A percentile compares a stretch with the other conserved stretches of the same genome.
phyloP scores from a whole-genome alignment of 306 rosid genomes.

The Quercus ilex region DNA sequence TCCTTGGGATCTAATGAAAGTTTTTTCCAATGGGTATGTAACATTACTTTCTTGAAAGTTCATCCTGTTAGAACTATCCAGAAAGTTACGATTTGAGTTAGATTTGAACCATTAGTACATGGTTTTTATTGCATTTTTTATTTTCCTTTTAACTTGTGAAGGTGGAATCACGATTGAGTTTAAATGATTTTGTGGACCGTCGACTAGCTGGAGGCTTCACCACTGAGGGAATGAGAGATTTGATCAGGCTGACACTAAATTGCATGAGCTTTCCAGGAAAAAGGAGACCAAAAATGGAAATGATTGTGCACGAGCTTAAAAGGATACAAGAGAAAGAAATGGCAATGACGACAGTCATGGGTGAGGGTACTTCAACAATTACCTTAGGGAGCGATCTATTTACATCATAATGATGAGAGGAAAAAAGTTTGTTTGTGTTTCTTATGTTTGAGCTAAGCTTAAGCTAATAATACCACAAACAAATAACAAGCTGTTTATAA shows the following conservation, averaged over 20 bases:
- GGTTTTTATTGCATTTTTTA: too few species aligned
- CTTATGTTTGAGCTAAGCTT: constrained; percentile 23
- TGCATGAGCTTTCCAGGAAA: constrained; percentile 45
- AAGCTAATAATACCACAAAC: constrained; percentile 12
- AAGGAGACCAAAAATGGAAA: constrained; percentile 40
- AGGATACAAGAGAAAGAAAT: constrained; percentile 45
- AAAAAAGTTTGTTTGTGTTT: constrained; percentile 10
- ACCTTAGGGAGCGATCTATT: constrained; percentile 37
- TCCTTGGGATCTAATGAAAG: constrained; percentile 41
- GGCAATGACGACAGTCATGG: constrained; percentile 44
- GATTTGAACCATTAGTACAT: too few species aligned
- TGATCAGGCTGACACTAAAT: constrained; percentile 42
- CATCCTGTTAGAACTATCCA: too few species aligned
- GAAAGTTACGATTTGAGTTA: too few species aligned
- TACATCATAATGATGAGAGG: constrained; percentile 16
- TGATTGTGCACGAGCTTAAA: constrained; percentile 34
- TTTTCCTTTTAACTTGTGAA: constrained; percentile 2
- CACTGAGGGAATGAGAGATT: constrained; percentile 39
- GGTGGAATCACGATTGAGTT: constrained; percentile 42
- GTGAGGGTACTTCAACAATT: constrained; percentile 43
- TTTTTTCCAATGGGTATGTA: constrained; percentile 39
- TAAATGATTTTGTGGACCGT: constrained; percentile 35
- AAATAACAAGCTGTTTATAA: constrained; percentile 2
- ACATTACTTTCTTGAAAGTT: background rate
- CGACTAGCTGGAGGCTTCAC: constrained; percentile 40